phyloP scores from a whole-genome alignment of 2,329 filamentous ascomycete species.

The Mollisiaceae sp. region DNA sequence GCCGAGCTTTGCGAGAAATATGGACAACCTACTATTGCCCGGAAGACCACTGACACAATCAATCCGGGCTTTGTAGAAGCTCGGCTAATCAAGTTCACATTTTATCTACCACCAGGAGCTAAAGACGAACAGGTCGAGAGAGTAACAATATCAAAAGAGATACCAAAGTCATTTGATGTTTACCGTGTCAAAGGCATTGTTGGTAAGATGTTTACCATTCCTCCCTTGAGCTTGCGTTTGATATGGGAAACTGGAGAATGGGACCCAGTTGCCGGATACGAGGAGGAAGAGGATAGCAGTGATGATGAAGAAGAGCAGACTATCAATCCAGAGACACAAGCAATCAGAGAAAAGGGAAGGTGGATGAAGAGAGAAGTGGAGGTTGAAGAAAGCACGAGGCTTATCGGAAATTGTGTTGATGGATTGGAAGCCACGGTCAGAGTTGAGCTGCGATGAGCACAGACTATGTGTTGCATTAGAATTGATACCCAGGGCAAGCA shows the following conservation, averaged over 20 bases:
- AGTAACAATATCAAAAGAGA: constrained; percentile 43
- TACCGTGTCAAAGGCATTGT: constrained; percentile 83
- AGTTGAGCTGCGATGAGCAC: constrained; percentile 56
- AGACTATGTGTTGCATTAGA: constrained; percentile 1
- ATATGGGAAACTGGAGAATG: constrained; percentile 92
- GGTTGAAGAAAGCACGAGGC: constrained; percentile 77
- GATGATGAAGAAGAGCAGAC: constrained; percentile 52
- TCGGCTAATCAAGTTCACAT: constrained; percentile 69
- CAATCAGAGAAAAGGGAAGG: constrained; percentile 50
- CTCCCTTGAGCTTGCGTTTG: constrained; percentile 68
- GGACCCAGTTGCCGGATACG: constrained; percentile 74
- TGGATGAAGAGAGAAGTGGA: constrained; percentile 82
- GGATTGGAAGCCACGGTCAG: constrained; percentile 72
- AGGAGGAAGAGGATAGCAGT: constrained; percentile 59
- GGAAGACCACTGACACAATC: constrained; percentile 53
- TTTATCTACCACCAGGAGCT: constrained; percentile 46
- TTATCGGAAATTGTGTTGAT: constrained; percentile 84
- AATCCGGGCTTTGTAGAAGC: constrained; percentile 85
- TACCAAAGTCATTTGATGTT: constrained; percentile 79
- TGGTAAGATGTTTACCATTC: constrained; percentile 68
- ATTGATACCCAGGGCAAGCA: constrained; percentile 18
- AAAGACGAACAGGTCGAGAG: constrained; percentile 27
- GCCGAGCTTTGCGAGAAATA: constrained; percentile 75
- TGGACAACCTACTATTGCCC: constrained; percentile 69
- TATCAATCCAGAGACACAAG: constrained; percentile 27